Evolutionary conservation across 495 filamentous ascomycete genomes (phyloP).

Genomic region (Sphaerosporella brunnea): DNA sequence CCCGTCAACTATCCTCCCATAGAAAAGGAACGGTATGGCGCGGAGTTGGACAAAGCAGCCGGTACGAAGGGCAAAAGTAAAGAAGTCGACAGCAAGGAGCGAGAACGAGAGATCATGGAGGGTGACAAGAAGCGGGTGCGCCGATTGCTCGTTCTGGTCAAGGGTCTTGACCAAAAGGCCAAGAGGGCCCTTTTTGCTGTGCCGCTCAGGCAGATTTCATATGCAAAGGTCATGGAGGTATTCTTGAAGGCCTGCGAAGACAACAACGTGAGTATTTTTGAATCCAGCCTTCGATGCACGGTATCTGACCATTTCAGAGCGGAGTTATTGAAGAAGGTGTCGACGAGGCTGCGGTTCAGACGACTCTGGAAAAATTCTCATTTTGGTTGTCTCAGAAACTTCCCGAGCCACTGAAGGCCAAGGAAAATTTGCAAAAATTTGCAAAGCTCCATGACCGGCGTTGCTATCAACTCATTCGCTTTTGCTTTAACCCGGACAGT

Average conservation of each 20-base stretch:
- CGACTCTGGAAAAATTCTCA: conserved; percentile 21
- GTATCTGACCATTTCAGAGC: too few relatives aligned
- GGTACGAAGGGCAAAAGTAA: conserved; percentile 31
- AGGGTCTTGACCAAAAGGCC: conserved; percentile 57
- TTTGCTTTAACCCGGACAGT: conserved; percentile 65
- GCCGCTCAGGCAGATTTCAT: conserved; percentile 52
- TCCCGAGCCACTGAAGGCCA: conserved; percentile 43
- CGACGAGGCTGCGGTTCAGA: conserved; percentile 30
- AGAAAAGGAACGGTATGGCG: conserved; percentile 44
- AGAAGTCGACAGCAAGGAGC: conserved; percentile 33
- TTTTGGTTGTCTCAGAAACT: conserved; percentile 48
- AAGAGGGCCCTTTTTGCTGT: conserved; percentile 81
- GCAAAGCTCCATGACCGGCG: conserved; percentile 82
- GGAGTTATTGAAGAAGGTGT: conserved; percentile 61
- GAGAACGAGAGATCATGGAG: conserved; percentile 39
- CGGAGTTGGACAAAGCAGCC: conserved; percentile 36
- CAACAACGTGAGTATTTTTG: conserved; percentile 55
- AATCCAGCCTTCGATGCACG: too few relatives aligned
- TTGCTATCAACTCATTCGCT: conserved; percentile 73
- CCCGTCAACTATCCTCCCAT: conserved; percentile 71
- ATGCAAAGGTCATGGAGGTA: conserved; percentile 48
- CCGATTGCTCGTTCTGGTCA: conserved; percentile 63
- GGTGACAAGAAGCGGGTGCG: conserved; percentile 72
- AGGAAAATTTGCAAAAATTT: conserved; percentile 59
- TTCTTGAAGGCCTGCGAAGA: conserved; percentile 67